phyloP scores from a whole-genome alignment of 2,329 filamentous ascomycete species.

The Colletotrichum truncatum region DNA sequence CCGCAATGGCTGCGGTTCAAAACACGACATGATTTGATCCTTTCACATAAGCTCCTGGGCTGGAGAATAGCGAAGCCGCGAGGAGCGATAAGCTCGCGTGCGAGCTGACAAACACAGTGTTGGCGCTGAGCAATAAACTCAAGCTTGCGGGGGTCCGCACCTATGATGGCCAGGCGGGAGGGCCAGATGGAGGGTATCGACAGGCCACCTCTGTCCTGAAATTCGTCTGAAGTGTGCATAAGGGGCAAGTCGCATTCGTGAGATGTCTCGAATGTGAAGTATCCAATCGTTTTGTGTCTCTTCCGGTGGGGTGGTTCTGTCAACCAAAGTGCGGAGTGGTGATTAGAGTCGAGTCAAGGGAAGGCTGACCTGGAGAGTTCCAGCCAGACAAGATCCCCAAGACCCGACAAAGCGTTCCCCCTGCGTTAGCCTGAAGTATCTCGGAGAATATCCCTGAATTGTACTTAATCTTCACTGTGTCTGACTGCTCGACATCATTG shows the following conservation, averaged over 20 bases:
- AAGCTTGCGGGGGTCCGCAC: not conserved
- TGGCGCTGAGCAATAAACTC: conserved; percentile 4
- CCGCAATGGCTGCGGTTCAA: not conserved
- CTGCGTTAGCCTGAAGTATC: not conserved
- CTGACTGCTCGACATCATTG: too few relatives aligned
- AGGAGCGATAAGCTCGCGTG: not conserved
- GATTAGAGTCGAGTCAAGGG: not conserved
- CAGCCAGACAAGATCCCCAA: not conserved
- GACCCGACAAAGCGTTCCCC: not conserved
- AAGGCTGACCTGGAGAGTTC: not conserved
- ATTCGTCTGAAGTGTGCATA: conserved; percentile 11
- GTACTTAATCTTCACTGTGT: too few relatives aligned
- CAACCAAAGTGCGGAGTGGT: not conserved
- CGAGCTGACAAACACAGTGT: not conserved
- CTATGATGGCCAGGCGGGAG: not conserved
- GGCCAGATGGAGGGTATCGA: not conserved
- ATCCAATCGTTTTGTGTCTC: not conserved
- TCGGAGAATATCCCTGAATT: not conserved
- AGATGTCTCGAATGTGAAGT: conserved; percentile 16
- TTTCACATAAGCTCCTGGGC: not conserved
- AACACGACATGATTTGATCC: not conserved
- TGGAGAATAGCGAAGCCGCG: not conserved
- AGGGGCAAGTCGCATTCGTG: not conserved
- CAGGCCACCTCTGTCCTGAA: not conserved
- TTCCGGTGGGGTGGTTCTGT: not conserved